Conservation (phyloP, 208 protist genomes). For the Acanthamoeba royreba region DNA sequence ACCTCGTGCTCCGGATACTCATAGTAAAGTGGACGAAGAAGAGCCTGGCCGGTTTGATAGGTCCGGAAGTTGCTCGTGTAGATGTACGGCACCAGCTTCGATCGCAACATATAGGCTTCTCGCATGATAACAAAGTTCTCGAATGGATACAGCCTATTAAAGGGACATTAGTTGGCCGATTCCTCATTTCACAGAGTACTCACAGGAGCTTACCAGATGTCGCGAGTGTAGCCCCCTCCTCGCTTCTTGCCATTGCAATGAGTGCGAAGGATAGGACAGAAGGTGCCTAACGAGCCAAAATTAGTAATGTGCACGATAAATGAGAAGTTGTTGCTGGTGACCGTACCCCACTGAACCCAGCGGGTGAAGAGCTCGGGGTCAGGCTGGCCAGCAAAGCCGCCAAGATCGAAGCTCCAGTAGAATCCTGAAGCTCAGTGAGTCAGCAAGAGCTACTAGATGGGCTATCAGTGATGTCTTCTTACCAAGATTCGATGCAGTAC, state of each 20-base stretch:
- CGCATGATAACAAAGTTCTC: conserved; percentile 31
- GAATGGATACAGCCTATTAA: not conserved
- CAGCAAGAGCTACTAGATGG: not conserved
- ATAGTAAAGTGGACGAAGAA: conserved; percentile 8
- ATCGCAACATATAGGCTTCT: not conserved
- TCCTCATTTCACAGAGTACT: too few species aligned
- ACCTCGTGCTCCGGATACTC: not conserved
- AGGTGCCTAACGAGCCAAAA: not conserved
- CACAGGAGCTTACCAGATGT: not conserved
- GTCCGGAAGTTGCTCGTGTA: not conserved
- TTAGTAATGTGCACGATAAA: not conserved
- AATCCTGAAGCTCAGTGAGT: not conserved
- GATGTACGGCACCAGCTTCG: conserved; percentile 40
- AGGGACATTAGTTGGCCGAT: too few species aligned
- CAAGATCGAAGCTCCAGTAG: conserved; percentile 9
- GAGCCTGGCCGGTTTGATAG: not conserved
- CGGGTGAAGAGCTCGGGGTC: not conserved
- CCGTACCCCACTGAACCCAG: conserved; percentile 4
- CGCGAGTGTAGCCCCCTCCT: not conserved
- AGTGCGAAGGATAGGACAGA: conserved; percentile 10
- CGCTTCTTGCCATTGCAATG: conserved; percentile 20
- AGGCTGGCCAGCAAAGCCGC: not conserved
- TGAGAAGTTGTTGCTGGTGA: too few species aligned
- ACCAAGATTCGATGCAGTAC: not conserved
- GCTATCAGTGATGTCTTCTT: not conserved